phyloP scores from a whole-genome alignment of 148 eudicot genomes.

The Rhododendron vialii region DNA sequence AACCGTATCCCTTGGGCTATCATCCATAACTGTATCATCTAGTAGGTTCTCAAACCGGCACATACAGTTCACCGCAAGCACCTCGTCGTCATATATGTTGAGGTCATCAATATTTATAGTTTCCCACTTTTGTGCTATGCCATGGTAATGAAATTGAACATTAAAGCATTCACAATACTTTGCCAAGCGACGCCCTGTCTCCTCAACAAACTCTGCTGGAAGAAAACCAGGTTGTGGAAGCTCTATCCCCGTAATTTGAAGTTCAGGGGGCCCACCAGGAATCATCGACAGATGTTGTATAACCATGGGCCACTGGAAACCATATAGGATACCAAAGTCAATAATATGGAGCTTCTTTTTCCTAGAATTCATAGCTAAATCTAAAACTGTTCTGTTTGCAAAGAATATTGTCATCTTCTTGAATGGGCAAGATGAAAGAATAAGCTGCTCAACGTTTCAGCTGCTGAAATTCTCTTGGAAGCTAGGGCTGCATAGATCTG shows the following conservation, averaged over 20 bases:
- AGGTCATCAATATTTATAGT: constrained; percentile 31
- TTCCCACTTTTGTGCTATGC: constrained; percentile 44
- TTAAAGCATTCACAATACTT: constrained; percentile 34
- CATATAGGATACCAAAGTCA: constrained; percentile 42
- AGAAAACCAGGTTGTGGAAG: constrained; percentile 37
- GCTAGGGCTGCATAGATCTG: constrained; percentile 31
- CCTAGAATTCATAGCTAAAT: constrained; percentile 14
- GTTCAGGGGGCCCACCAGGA: constrained; percentile 14
- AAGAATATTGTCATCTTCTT: constrained; percentile 28
- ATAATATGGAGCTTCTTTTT: constrained; percentile 32
- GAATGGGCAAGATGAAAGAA: constrained; percentile 33
- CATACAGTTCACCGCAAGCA: constrained; percentile 31
- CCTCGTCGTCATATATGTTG: constrained; percentile 27
- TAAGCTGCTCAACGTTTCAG: constrained; percentile 35
- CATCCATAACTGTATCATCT: constrained; percentile 33
- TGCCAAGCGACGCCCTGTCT: constrained; percentile 39
- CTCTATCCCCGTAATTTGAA: constrained; percentile 43
- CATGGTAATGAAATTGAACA: constrained; percentile 38
- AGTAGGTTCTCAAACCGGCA: constrained; percentile 27
- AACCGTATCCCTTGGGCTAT: constrained; percentile 41
- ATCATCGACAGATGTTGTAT: constrained; percentile 19
- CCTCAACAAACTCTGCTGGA: constrained; percentile 37
- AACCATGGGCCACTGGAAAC: constrained; percentile 47
- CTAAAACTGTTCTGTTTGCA: constrained; percentile 23
- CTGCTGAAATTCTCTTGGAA: constrained; percentile 29